These are phyloP conservation scores for Hysterium pulicare DNA, from an alignment of 2,329 filamentous ascomycete species.

Conservation along the genomic window DNA sequence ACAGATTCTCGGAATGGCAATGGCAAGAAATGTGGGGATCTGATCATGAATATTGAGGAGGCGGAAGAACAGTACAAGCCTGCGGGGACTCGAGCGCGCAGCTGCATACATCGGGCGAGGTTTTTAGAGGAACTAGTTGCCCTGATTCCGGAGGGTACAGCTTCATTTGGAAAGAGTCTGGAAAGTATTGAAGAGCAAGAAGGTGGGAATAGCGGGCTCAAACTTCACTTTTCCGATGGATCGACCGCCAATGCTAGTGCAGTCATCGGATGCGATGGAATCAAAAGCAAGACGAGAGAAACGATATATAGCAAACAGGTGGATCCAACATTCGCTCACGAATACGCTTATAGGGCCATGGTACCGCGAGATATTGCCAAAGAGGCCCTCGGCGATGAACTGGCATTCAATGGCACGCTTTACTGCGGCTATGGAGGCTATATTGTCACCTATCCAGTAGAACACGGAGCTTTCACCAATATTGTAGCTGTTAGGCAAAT, in stretches of 20 bases:
- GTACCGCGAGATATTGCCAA: slow-evolving; percentile 5
- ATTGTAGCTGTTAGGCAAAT: slow-evolving; percentile 5
- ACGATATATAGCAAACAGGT: background rate
- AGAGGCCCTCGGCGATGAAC: slow-evolving; percentile 5
- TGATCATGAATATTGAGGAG: slow-evolving; percentile 14
- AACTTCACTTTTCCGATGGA: slow-evolving; percentile 9
- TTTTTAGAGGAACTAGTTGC: slow-evolving; percentile 20
- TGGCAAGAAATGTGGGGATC: slow-evolving; percentile 15
- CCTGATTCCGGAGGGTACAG: slow-evolving; percentile 15
- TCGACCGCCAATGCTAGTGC: slow-evolving; percentile 1
- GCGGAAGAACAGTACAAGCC: slow-evolving; percentile 6
- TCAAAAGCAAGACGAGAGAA: slow-evolving; percentile 9
- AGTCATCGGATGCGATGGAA: slow-evolving; percentile 14
- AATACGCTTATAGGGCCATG: slow-evolving; percentile 7
- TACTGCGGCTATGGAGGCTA: slow-evolving; percentile 5
- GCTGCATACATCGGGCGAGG: slow-evolving; percentile 22
- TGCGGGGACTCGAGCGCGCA: slow-evolving; percentile 11
- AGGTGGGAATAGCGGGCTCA: slow-evolving; percentile 10
- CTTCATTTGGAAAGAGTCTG: slow-evolving; percentile 20
- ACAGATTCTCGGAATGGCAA: slow-evolving; percentile 5
- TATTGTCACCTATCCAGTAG: slow-evolving; percentile 9
- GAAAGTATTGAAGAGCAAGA: slow-evolving; percentile 9
- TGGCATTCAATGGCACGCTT: slow-evolving; percentile 6
- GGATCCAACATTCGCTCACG: slow-evolving; percentile 3
- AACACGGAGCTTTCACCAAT: slow-evolving; percentile 5